Evolutionary conservation across 2,329 filamentous ascomycete genomes (phyloP), one percentile per base, ranked within the genome.

Genomic region (Sclerotiophoma versabilis): DNA sequence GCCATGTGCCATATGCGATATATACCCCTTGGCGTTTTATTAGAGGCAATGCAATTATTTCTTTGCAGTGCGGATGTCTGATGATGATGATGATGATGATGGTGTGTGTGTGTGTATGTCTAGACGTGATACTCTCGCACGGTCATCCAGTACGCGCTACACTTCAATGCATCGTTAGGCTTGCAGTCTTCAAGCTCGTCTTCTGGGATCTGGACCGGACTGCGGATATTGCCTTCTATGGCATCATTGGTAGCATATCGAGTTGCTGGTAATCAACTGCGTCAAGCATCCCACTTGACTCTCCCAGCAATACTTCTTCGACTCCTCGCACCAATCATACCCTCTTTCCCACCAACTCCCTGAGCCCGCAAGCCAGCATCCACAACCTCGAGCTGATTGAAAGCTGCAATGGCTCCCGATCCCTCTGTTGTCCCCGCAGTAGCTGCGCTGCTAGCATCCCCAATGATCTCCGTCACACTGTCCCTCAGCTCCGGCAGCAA

Each of bases 341-440:
- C 65, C 19, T 48, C 41, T 17, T 37, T 53, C n/a, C 58, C 63
- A 20, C 46, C 51, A 5, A 51, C 8, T 4, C 55, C 64, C 29
- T 62, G 63, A n/a, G 58, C 45, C 38, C 58, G 54, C 43, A 64
- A 22, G 10, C 59, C 61, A 25, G 65, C 65, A 48, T 54, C 53
- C 5, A 61, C 54, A 7, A 60, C 48, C 49, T 68, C 65, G 5
- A 68, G 46, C 19, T 48, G 46, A 14, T 59, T 59, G 15, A 62
- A 62, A 11, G 60, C 48, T 4, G 55, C 52, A 39, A 67, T 67
- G 30, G 55, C 52, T 0, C 54, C 58, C 19, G 55, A 17, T 0
- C 36, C 54, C 33, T 56, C 48, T 4, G 49, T 49, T 23, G 59
- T 58, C 19, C 58, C 56, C 3, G 46, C 52, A 17, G 32, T 58